Evolutionary conservation across 2,329 filamentous ascomycete species (phyloP), one percentile per base, ranked within the genome.

Genomic region (Xylariaceae sp.): DNA sequence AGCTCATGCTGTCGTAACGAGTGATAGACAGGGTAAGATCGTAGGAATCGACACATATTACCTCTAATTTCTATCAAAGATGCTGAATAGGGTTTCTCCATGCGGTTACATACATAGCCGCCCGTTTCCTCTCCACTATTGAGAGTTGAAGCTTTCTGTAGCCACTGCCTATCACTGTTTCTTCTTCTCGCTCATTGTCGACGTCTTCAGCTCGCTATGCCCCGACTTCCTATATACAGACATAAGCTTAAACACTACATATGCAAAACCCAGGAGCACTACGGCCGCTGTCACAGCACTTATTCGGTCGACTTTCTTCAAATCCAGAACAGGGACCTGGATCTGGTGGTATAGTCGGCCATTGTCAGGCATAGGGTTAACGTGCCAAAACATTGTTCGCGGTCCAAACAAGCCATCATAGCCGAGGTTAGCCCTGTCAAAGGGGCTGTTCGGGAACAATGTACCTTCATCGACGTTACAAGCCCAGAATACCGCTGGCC

Each of bases 401-500:
- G 82, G 77, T 1, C 80, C 82, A 66, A 96, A 96, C 9, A 95
- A 68, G 0, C 78, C 81, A 57, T 96, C 92, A 66, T 91, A 96
- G 1, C 90, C 91, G n/a, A 96, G 62, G 62, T 89, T 82, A n/a
- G 77, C 73, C 6, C 89, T 76, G 66, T 96, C 91, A 67, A 97
- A 97, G 0, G 92, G 92, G 62, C 87, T 96, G 5, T 77, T 79
- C 0, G 79, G 68, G 68, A 92, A 88, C 60, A 88, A 86, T 1
- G 76, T 77, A 1, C 79, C 82, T 45, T 82, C 77, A 10, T 81
- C 78, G 0, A 85, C 80, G 7, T 80, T 75, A 63, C 92, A 97
- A 0, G 90, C 90, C 91, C 91, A 96, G 73, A 96, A 96, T 0
- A 96, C 80, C 0, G 82, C 80, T 0, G 92, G 92, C 72, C 87